A percentile compares a stretch with the other conserved stretches of the same genome.
These are phyloP conservation scores for Clarireedia hainanense DNA, from an alignment of 2,329 filamentous ascomycete genomes.

Conservation along the genomic window DNA sequence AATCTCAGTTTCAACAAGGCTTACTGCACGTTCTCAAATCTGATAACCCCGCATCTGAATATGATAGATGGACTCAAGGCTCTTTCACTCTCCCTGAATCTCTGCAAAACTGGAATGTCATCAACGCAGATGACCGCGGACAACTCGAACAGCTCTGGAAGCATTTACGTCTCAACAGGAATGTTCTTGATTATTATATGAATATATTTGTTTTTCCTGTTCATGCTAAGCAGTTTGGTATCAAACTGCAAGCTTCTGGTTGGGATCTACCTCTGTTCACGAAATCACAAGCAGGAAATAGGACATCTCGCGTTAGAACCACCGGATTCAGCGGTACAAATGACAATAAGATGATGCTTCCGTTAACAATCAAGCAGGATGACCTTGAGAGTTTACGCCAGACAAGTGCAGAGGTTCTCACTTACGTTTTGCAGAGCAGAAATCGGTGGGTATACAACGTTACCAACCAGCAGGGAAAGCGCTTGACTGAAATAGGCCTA, in stretches of 20 bases:
- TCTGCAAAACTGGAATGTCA: conserved; percentile 43
- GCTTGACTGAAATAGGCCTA: conserved; percentile 39
- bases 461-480: conserved; percentile 35
- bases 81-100: conserved; percentile 30
- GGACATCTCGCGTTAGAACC: conserved; percentile 32
- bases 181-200: conserved; percentile 51
- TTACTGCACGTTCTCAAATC: conserved; percentile 45
- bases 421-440: conserved; percentile 44
- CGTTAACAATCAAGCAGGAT: conserved; percentile 51
- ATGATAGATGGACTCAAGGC: neutral
- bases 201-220: conserved; percentile 57
- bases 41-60: conserved; percentile 36
- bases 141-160: conserved; percentile 45
- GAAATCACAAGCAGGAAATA: conserved; percentile 24
- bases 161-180: conserved; percentile 39
- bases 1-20: conserved; percentile 40
- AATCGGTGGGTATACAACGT: conserved; percentile 34
- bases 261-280: conserved; percentile 55
- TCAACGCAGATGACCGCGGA: conserved; percentile 50
- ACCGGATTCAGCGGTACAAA: conserved; percentile 70
- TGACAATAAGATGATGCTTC: conserved; percentile 52
- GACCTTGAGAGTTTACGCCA: conserved; percentile 49
- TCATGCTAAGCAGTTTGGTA: conserved; percentile 55
- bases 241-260: conserved; percentile 56
- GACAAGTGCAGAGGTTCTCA: conserved; percentile 57